Evolutionary conservation across 2,329 filamentous ascomycete species (phyloP), one percentile per base, ranked within the genome.

Genomic region (Scedosporium dehoogii): DNA sequence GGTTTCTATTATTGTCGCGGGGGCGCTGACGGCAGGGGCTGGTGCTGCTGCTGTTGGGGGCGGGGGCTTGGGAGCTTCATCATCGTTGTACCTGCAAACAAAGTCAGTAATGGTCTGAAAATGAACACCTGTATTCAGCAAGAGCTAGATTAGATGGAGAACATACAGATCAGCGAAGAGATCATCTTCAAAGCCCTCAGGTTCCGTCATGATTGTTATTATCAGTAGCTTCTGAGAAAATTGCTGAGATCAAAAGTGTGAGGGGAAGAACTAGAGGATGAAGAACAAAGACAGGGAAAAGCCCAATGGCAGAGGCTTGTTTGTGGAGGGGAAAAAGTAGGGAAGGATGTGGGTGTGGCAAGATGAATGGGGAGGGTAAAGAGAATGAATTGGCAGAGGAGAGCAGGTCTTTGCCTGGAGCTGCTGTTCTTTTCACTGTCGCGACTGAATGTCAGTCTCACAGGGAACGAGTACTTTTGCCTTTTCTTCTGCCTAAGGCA

Each of bases 111-210:
- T 38, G 16, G 27, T 23, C 10, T 10, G 3, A 38, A 29, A 53
- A 18, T 23, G 16, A 41, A 57, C 10, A 21, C 38, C 33, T 25
- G 38, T 46, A 29, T 29, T 4, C 27, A 7, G 9, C 33, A 10
- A 23, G 53, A 29, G 29, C 6, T 1, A 12, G 38, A 48, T 21
- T 4, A n/a, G 53, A 14, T 23, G n/a, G n/a, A 18, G 18, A 9
- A 68, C 91, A 78, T 80, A 96, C 92, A 96, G 85, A 78, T 96
- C 92, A 70, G 92, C 92, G 76, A 96, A 96, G 76, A 96, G 89
- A 82, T 96, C 92, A 71, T 96, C 92, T 69, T 96, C 92, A 68
- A 91, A 87, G 68, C 90, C 90, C 71, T 92, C 90, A 61, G 83
- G 80, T 70, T 94, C 91, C 58, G 90, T 85, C 90, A 93, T 94